Evolutionary conservation across 129 eudicot genomes (phyloP).

Genomic region (Daucus carota): DH1_v3.0 NC_030387.2:1661501-1662000

Average conservation of each 20-base stretch:
- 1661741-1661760: not conserved
- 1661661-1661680: constrained; percentile 64
- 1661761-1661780: not conserved
- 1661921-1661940: not conserved
- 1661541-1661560: constrained; percentile 32
- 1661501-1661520: not conserved
- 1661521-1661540: not conserved
- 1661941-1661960: not conserved
- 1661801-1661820: not conserved
- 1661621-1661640: constrained; percentile 52
- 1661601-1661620: constrained; percentile 62
- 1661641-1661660: constrained; percentile 68
- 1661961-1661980: not conserved
- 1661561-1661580: constrained; percentile 52
- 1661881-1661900: not conserved
- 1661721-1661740: not conserved
- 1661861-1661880: not conserved
- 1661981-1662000: not conserved
- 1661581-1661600: constrained; percentile 54
- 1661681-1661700: constrained; percentile 33
- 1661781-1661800: not conserved
- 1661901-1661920: not conserved
- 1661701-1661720: not conserved
- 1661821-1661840: not conserved
- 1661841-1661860: not conserved